Evolutionary conservation across 768 basidiomycete genomes (phyloP), one percentile per base, ranked within the genome.

Genomic region (Gelatoporia subvermispora): DNA sequence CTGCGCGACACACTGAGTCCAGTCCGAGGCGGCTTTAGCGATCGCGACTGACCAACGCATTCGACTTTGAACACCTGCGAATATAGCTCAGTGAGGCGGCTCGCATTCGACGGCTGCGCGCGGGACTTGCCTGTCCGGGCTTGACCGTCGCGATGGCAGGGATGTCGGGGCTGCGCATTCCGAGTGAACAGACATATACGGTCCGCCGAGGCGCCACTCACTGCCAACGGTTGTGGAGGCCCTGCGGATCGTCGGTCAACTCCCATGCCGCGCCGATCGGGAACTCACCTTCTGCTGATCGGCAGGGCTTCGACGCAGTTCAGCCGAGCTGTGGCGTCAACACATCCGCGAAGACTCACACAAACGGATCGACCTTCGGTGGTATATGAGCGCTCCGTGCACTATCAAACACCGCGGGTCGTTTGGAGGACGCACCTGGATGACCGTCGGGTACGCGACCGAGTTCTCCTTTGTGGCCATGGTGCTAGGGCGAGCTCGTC

Each of bases 151-250:
- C 78, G 31, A 77, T 59, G 0, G 84, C 60, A n/a, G 83, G 82
- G 43, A 85, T 85, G 52, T 82, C 80, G 0, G 80, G 82, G 56
- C 81, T 82, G 47, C 25, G 15, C 31, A 22, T 13, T 8, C 45
- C 38, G 21, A 3, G 28, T 49, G 5, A 40, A 23, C 35, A 8
- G 5, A 16, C 2, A 22, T 41, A 4, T 11, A 13, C 20, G 22
- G n/a, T 8, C 2, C 13, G 18, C 22, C 17, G 20, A 23, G 15
- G 20, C 9, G 20, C 15, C 2, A 68, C 84, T 62, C 65, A 85
- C 83, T 85, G 84, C 84, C 84, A 85, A 40, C 84, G 80, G 60
- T 85, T 85, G 56, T 85, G 84, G 10, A 85, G 57, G 22, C 80
- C 79, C 82, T 84, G 45, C 0, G 51, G 22, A 31, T 2, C 17